These are phyloP conservation scores for Magnolia changhungtana DNA, from an alignment of 164 flowering plant genomes.

Conservation along the genomic window DNA sequence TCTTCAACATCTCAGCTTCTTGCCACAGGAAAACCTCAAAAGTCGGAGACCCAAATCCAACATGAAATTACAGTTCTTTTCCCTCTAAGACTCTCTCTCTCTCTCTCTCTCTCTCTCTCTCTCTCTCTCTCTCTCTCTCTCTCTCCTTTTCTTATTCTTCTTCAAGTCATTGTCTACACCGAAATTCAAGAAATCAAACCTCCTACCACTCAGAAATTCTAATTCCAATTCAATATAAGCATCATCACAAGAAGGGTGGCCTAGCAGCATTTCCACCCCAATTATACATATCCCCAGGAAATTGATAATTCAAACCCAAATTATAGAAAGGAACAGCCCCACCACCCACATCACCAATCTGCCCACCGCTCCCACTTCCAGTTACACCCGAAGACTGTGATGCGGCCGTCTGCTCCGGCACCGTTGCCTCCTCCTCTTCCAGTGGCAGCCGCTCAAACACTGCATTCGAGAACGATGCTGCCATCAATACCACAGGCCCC, in stretches of 20 bases:
- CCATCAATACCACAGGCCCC: conserved; percentile 34
- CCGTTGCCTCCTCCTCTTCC: conserved; percentile 22
- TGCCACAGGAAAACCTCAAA: neutral
- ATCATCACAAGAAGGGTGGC: conserved; percentile 34
- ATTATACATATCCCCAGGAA: conserved; percentile 39
- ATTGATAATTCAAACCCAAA: conserved; percentile 31
- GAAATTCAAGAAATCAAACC: neutral
- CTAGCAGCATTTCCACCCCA: conserved; percentile 42
- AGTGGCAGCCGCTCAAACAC: conserved; percentile 34
- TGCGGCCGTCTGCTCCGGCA: conserved; percentile 18
- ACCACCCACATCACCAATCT: conserved; percentile 20
- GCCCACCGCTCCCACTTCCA: conserved; percentile 25
- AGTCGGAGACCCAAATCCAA: neutral
- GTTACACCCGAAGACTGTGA: conserved; percentile 47
- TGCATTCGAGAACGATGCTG: conserved; percentile 30
- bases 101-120: neutral
- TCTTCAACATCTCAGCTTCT: neutral
- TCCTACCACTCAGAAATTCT: neutral
- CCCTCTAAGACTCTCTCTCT: neutral
- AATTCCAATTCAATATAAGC: neutral
- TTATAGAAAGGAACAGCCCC: conserved; percentile 26
- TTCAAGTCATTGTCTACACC: neutral
- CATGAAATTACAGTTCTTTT: neutral
- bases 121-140: neutral
- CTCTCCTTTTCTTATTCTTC: neutral